Evolutionary conservation across 768 basidiomycete genomes (phyloP).

Genomic region (Hygrophoropsis aurantiaca): DNA sequence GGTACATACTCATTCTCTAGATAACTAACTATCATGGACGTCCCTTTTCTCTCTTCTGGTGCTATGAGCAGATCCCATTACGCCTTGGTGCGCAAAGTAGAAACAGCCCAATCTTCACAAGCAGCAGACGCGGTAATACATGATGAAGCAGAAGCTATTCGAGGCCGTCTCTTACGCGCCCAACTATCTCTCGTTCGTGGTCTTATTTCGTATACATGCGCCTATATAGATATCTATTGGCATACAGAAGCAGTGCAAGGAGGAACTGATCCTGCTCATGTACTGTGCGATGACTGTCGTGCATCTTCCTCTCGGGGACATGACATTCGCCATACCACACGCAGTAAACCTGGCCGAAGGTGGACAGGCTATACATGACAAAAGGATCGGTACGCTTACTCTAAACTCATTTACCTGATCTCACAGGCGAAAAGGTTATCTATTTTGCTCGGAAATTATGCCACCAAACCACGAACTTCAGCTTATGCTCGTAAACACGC

Average conservation of each 20-base stretch:
- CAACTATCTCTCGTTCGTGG: slow-evolving; percentile 54
- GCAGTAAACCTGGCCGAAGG: slow-evolving; percentile 78
- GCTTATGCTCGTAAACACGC: slow-evolving; percentile 83
- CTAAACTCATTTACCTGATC: not conserved
- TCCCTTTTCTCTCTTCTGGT: slow-evolving; percentile 77
- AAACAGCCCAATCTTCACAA: slow-evolving; percentile 55
- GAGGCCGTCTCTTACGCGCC: slow-evolving; percentile 49
- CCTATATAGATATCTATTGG: slow-evolving; percentile 6
- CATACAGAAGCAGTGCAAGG: slow-evolving; percentile 60
- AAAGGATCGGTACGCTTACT: slow-evolving; percentile 57
- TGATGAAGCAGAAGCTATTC: slow-evolving; percentile 57
- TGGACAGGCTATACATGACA: slow-evolving; percentile 57
- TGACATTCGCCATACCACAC: slow-evolving; percentile 73
- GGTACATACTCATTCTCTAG: slow-evolving; percentile 11
- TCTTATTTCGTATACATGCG: not conserved
- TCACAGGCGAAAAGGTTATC: slow-evolving; percentile 53
- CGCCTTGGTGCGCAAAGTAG: slow-evolving; percentile 69
- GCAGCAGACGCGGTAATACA: slow-evolving; percentile 61
- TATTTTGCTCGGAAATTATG: slow-evolving; percentile 77
- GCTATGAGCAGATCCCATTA: slow-evolving; percentile 77
- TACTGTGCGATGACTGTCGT: slow-evolving; percentile 62
- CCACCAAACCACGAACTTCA: slow-evolving; percentile 64
- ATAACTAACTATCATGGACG: slow-evolving; percentile 54
- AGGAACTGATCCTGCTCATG: slow-evolving; percentile 65
- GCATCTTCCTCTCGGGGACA: slow-evolving; percentile 39